These are phyloP conservation scores for Pistacia integerrima DNA, from an alignment of 345 rosid species.

Conservation along the genomic window DNA sequence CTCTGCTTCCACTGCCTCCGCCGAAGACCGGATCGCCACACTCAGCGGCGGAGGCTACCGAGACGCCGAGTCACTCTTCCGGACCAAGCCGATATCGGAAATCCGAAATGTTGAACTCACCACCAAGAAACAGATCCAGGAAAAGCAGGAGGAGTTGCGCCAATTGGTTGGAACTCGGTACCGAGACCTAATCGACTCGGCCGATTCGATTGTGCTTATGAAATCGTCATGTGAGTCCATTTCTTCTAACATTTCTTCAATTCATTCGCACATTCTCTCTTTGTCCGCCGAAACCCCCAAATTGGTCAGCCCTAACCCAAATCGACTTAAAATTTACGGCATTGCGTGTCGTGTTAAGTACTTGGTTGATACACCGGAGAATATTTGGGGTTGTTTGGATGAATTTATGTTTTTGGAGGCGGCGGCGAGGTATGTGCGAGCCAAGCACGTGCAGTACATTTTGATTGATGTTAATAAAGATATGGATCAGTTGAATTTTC, in stretches of 20 bases:
- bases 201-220: conserved; percentile 89
- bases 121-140: conserved; percentile 77
- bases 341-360: conserved; percentile 67
- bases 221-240: conserved; percentile 79
- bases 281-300: conserved; percentile 45
- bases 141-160: conserved; percentile 94
- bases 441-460: conserved; percentile 50
- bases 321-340: conserved; percentile 41
- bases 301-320: conserved; percentile 22
- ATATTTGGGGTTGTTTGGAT: conserved; percentile 68
- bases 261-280: conserved; percentile 70
- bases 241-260: conserved; percentile 61
- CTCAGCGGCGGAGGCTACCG: conserved; percentile 54
- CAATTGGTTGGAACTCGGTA: conserved; percentile 88
- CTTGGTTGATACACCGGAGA: conserved; percentile 68
- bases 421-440: conserved; percentile 54
- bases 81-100: conserved; percentile 70
- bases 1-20: conserved; percentile 28
- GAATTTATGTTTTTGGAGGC: conserved; percentile 69
- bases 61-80: conserved; percentile 88
- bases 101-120: conserved; percentile 75
- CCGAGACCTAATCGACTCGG: conserved; percentile 94
- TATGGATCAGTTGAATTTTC: conserved; percentile 61
- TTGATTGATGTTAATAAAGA: conserved; percentile 18
- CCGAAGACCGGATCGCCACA: conserved; percentile 41